Base-by-base conservation (phyloP, 106 monocot genomes). In the Ottelia alismoides region DNA sequence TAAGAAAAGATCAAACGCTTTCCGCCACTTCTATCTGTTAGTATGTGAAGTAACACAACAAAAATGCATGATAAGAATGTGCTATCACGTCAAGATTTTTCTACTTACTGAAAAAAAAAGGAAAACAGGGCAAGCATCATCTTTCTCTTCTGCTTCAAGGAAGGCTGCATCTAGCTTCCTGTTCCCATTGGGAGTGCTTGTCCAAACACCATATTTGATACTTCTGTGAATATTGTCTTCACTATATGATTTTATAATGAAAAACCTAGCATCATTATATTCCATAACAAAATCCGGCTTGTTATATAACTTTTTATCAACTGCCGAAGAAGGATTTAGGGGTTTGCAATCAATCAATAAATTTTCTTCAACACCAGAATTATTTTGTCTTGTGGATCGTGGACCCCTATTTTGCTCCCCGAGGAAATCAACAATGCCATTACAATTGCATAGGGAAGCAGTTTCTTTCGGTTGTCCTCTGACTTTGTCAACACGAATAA, bases 211-310 rank as follows among this genome's bases (percentile, higher is more conserved):
- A 70, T 92, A 92, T 44, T 92, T 92, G 18, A 92, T 83, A 62
- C 87, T 87, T 70, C 87, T 92, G 53, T 92, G 92, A 43, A 92
- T 80, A 70, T 92, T 92, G 69, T 92, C 92, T 63, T 92, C 92
- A 28, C 83, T 92, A 55, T 83, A 92, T 44, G 92, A 92, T 58
- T 92, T 92, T 40, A 92, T 92, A 58, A 92, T 70, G 26, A 83
- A 92, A 55, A 92, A 83, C 64, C 62, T 87, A 30, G 87, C 92
- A 77, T 83, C 75, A 31, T 74, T 74, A 58, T 92, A 83, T 44
- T 92, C 92, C 14, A 57, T 70, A 31, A 61, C 31, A 57, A 88
- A 88, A 45, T 87, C 81, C 21, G 68, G 65, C 26, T 63, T 71
- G 52, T 87, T 81, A 35, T 78, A 87, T 25, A 66, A 28, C 22